Conservation (phyloP, 176 grass and related monocot genomes). For the Cenchrus americanus region DNA sequence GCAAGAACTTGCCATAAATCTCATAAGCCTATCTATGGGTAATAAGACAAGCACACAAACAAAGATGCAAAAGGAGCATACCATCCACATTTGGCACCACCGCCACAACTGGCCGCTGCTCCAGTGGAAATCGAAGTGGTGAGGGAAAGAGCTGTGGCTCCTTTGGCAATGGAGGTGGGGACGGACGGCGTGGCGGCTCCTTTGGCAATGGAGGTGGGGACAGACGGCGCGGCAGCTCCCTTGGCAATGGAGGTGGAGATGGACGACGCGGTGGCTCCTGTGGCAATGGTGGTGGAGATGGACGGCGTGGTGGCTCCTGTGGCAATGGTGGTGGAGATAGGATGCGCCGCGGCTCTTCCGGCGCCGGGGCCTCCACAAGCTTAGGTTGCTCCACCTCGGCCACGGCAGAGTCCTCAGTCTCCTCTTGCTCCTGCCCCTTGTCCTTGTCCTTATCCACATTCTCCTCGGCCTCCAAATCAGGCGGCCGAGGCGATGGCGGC, state of each 20-base stretch:
- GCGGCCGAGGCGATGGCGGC: constrained; percentile 45
- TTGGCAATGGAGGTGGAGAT: background rate
- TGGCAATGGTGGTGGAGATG: background rate
- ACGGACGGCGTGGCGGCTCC: background rate
- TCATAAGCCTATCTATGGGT: constrained; percentile 24
- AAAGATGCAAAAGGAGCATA: constrained; percentile 44
- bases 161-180: background rate
- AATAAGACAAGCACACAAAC: constrained; percentile 43
- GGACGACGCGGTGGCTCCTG: background rate
- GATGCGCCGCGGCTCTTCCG: background rate
- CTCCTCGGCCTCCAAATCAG: constrained; percentile 51
- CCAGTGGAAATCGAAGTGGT: background rate
- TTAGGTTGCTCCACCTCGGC: constrained; percentile 30
- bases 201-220: constrained; percentile 2
- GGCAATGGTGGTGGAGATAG: background rate
- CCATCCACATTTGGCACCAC: constrained; percentile 52
- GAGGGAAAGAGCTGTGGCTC: background rate
- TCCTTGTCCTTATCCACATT: constrained; percentile 37
- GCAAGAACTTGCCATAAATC: constrained; percentile 37
- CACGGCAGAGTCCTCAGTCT: constrained; percentile 26
- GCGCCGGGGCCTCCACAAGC: background rate
- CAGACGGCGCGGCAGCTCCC: background rate
- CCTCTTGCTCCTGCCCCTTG: background rate
- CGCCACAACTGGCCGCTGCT: constrained; percentile 35
- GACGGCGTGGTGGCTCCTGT: background rate